Conservation (phyloP, 2,329 filamentous ascomycete species). For the Calonectria fujianensis region DNA sequence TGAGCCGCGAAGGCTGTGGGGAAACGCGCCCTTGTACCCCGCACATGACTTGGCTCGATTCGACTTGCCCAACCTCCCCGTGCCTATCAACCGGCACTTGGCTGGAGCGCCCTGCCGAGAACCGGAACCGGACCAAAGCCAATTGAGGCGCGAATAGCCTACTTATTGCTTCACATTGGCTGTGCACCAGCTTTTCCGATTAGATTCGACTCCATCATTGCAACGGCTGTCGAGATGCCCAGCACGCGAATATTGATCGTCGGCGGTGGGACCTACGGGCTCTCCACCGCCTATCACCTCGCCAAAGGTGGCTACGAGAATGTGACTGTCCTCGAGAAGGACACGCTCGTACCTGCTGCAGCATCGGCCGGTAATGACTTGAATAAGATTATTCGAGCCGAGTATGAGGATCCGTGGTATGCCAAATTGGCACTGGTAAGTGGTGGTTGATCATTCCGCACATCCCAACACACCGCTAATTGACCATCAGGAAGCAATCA, state of each 20-base stretch:
- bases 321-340: slow-evolving; percentile 60
- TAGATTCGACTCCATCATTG: background rate
- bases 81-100: slow-evolving; percentile 12
- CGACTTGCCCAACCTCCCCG: slow-evolving; percentile 16
- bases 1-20: slow-evolving; percentile 14
- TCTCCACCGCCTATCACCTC: slow-evolving; percentile 56
- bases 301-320: slow-evolving; percentile 54
- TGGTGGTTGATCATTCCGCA: background rate
- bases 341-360: slow-evolving; percentile 15
- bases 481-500: slow-evolving; percentile 63
- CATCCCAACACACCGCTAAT: slow-evolving; percentile 1
- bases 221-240: background rate
- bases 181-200: background rate
- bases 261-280: slow-evolving; percentile 58
- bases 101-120: background rate
- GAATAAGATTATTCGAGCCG: slow-evolving; percentile 76
- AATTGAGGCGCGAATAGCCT: slow-evolving; percentile 4
- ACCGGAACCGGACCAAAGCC: slow-evolving; percentile 15
- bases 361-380: slow-evolving; percentile 74
- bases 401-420: slow-evolving; percentile 75
- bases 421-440: slow-evolving; percentile 67
- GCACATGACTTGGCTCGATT: slow-evolving; percentile 20
- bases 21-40: slow-evolving; percentile 8
- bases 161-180: slow-evolving; percentile 9
- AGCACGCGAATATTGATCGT: slow-evolving; percentile 49